Evolutionary conservation across 495 filamentous ascomycete genomes (phyloP), one percentile per base, ranked within the genome.

Genomic region (Penicillium simplicissimum): DNA sequence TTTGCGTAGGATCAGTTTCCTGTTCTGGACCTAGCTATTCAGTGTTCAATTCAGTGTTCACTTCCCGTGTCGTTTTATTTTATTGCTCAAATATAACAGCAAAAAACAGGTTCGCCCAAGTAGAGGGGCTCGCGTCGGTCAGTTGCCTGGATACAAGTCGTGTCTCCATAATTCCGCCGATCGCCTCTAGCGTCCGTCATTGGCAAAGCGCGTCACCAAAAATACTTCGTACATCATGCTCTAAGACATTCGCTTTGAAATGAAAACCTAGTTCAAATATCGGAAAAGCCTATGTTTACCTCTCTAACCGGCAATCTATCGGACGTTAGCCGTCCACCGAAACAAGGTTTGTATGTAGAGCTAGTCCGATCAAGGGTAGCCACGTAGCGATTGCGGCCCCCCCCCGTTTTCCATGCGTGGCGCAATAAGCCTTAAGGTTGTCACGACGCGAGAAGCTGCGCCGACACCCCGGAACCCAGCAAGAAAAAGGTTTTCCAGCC

Each of bases 401-500:
- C 1, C 23, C 23, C 23, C 3, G 23, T 25, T 25, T 25, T 25
- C 23, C 23, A 25, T 25, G 23, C 37, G 37, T 40, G 37, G 37
- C 37, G n/a, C n/a, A 40, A 15, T 40, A 4, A 15, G 37, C 37
- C n/a, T 40, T 40, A 4, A 40, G 37, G 37, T 40, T 40, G n/a
- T 40, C 37, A 13, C 37, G 37, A 40, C 37, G 37, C 11, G 53
- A 56, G 49, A 71, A 71, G 21, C 23, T 49, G 36, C 56, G 57
- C 17, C 52, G 60, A 35, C 66, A 71, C 14, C 38, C 63, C 17
- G 61, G 58, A 10, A 66, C 66, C 63, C 59, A 66, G 53, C 66
- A 68, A n/a, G 55, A 19, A 49, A 63, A 47, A 21, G 78, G 78
- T n/a, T 40, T 40, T n/a, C 13, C 37, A 4, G 37, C 37, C 37